Base-by-base conservation (phyloP, 805 yeast genomes). In the Kluyveromyces aestuarii region DNA sequence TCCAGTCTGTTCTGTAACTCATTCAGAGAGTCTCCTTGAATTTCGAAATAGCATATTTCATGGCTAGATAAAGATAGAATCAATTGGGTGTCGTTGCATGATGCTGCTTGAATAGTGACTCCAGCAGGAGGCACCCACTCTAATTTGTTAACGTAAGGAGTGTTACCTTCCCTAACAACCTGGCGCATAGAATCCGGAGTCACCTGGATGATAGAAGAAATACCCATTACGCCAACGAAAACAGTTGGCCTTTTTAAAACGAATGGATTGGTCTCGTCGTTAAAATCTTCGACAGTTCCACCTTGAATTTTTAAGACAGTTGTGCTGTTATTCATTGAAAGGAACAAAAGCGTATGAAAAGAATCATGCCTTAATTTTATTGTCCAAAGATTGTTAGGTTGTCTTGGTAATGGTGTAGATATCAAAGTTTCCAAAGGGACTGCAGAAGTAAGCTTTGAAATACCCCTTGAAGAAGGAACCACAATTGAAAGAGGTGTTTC, bases 91-190 rank as follows among this genome's bases (percentile, higher is more conserved):
- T 73, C 69, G 16, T 88, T 87, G 2, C 83, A 66, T 1, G 86
- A 61, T 0, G 87, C 82, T n/a, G 71, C 67, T 0, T 76, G 57
- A 38, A 93, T 73, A 21, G 75, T 70, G 18, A 81, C 77, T 2
- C 93, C 95, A 0, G 82, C 80, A 0, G 96, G 95, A 1, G 96
- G 87, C 27, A 65, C 70, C 98, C 98, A 93, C 52, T 84, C 84
- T 13, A 73, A 66, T n/a, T 67, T 16, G 45, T 36, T 6, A 37
- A 18, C n/a, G 27, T 42, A 16, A 41, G 17, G 9, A 55, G n/a
- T 70, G 63, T n/a, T 59, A 54, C 27, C 56, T 57, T 17, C 56
- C 55, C 49, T 61, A 54, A 37, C 62, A 2, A 84, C 68, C 55
- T 84, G 87, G 14, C 83, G 72, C 19, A 91, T 69, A 5, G 93